Conservation (phyloP, 75 land plant species). For the Selaginella tamariscina region DNA sequence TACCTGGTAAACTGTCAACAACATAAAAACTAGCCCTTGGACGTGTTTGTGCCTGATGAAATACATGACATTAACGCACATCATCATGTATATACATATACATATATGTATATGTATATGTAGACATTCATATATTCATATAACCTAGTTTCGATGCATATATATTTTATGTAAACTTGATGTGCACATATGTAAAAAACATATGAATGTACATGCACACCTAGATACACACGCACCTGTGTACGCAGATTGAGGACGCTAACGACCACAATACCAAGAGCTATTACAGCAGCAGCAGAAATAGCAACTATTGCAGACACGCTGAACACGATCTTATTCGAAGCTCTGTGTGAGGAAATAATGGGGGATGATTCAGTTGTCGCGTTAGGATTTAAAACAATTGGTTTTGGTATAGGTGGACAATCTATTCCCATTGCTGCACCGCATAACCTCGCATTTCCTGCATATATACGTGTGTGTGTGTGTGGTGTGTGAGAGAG, state of each 20-base stretch:
- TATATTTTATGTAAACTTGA: conserved; percentile 29
- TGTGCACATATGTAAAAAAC: neutral
- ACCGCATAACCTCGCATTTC: neutral
- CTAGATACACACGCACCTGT: neutral
- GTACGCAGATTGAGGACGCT: neutral
- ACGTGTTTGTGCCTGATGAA: conserved; percentile 20
- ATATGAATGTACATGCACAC: neutral
- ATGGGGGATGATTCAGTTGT: neutral
- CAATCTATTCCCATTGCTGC: neutral
- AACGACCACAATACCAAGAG: neutral
- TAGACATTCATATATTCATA: too few relatives aligned
- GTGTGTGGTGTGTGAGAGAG: too few relatives aligned
- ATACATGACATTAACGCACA: too few relatives aligned
- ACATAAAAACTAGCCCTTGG: neutral
- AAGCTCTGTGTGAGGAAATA: neutral
- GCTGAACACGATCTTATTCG: neutral
- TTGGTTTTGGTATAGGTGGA: conserved; percentile 6
- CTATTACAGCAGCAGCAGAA: neutral
- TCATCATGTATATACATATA: too few relatives aligned
- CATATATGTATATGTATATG: too few relatives aligned
- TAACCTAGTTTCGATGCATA: too few relatives aligned
- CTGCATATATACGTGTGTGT: too few relatives aligned
- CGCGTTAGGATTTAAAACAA: conserved; percentile 4
- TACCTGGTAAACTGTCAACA: neutral
- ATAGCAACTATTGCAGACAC: neutral